These are phyloP conservation scores for Phytophthora cryptogea DNA, from an alignment of 352 stramenopile genomes.

Conservation along the genomic window DNA sequence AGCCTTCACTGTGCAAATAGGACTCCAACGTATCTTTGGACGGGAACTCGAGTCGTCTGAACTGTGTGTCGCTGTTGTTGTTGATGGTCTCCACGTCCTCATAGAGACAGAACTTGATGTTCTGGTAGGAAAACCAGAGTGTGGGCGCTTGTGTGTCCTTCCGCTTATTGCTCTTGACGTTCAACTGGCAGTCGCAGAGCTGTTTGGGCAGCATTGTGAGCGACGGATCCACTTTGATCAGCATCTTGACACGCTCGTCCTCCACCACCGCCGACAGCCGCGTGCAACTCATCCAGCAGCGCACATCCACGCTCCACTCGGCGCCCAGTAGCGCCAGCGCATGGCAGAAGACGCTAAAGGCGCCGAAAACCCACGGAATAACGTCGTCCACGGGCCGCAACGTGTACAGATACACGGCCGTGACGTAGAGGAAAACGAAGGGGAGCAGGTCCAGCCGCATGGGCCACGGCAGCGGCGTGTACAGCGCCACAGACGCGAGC, in stretches of 20 bases:
- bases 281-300: slow-evolving; percentile 58
- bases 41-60: slow-evolving; percentile 76
- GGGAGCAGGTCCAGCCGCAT: slow-evolving; percentile 71
- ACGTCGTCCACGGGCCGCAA: slow-evolving; percentile 49
- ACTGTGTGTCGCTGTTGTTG: slow-evolving; percentile 50
- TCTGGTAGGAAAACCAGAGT: slow-evolving; percentile 81
- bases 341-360: slow-evolving; percentile 51
- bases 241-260: slow-evolving; percentile 60
- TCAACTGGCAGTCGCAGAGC: slow-evolving; percentile 50
- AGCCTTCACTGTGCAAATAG: slow-evolving; percentile 62
- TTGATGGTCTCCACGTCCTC: slow-evolving; percentile 56
- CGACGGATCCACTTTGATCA: slow-evolving; percentile 63
- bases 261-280: slow-evolving; percentile 53
- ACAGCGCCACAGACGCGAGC: slow-evolving; percentile 57
- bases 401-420: slow-evolving; percentile 61
- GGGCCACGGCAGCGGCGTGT: slow-evolving; percentile 58
- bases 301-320: slow-evolving; percentile 68
- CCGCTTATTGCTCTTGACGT: slow-evolving; percentile 16
- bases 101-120: slow-evolving; percentile 76
- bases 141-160: slow-evolving; percentile 39
- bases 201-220: slow-evolving; percentile 54
- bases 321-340: slow-evolving; percentile 51
- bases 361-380: slow-evolving; percentile 47
- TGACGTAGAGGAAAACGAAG: slow-evolving; percentile 72
- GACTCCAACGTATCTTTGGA: slow-evolving; percentile 51